These are phyloP conservation scores for Colletotrichum magnum DNA, from an alignment of 2,329 filamentous ascomycete genomes.

Conservation along the genomic window DNA sequence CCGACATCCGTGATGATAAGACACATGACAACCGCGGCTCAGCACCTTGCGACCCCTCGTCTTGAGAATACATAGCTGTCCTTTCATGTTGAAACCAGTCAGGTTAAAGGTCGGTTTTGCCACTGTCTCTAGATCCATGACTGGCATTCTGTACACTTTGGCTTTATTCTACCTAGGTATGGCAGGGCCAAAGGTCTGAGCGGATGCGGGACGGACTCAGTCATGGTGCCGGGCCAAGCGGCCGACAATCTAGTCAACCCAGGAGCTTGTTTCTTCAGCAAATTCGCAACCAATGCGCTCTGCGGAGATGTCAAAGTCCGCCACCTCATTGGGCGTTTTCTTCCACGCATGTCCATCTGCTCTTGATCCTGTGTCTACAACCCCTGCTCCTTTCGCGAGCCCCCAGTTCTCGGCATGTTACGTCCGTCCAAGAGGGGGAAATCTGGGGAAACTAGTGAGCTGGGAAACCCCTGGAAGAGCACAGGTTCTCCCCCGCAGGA, in stretches of 20 bases:
- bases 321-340: neutral
- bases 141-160: too few relatives aligned
- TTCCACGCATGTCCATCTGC: neutral
- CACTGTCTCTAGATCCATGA: too few relatives aligned
- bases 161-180: too few relatives aligned
- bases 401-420: conserved; percentile 3
- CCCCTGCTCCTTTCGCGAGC: neutral
- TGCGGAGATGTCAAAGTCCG: conserved; percentile 4
- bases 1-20: too few relatives aligned
- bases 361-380: neutral
- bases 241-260: conserved; percentile 3
- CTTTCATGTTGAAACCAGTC: too few relatives aligned
- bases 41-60: too few relatives aligned
- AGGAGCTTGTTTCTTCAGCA: conserved; percentile 19
- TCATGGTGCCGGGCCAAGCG: conserved; percentile 1
- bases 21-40: too few relatives aligned
- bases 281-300: conserved; percentile 2
- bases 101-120: too few relatives aligned
- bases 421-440: conserved; percentile 1
- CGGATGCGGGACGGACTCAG: neutral
- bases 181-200: too few relatives aligned
- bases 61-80: too few relatives aligned
- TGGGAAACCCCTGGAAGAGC: conserved; percentile 10
- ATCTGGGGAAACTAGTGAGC: conserved; percentile 27
- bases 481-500: conserved; percentile 19